A percentile compares a stretch with the other conserved stretches of the same genome.
These are phyloP conservation scores for Laguncularia racemosa DNA, from an alignment of 345 rosid species.

Conservation along the genomic window DNA sequence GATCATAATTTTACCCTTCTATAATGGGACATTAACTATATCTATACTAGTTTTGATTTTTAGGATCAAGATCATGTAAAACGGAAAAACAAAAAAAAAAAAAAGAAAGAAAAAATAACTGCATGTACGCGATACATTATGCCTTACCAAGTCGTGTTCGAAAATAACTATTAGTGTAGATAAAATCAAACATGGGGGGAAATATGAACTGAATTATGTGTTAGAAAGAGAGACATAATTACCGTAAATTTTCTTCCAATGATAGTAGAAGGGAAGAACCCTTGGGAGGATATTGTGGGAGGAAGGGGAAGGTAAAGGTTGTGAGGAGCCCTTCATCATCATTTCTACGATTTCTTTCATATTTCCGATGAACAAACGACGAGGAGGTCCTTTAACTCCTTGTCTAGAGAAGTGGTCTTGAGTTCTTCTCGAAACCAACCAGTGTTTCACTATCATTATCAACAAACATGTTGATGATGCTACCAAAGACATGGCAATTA, in stretches of 20 bases:
- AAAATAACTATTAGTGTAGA: too few relatives aligned
- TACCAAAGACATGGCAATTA: slow-evolving; percentile 22
- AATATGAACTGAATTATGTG: too few relatives aligned
- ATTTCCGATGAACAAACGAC: slow-evolving; percentile 92
- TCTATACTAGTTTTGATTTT: too few relatives aligned
- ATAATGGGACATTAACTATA: too few relatives aligned
- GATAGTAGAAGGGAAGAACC: slow-evolving; percentile 88
- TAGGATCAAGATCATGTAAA: too few relatives aligned
- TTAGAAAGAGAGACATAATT: neutral
- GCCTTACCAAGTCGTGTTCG: too few relatives aligned
- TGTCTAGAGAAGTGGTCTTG: slow-evolving; percentile 88
- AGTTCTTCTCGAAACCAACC: slow-evolving; percentile 94
- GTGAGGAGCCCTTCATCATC: slow-evolving; percentile 88
- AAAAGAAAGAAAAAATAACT: too few relatives aligned
- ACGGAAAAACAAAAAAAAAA: too few relatives aligned
- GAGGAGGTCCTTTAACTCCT: slow-evolving; percentile 96
- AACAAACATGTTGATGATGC: slow-evolving; percentile 23
- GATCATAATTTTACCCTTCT: too few relatives aligned
- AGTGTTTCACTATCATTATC: slow-evolving; percentile 45
- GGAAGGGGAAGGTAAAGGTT: slow-evolving; percentile 77
- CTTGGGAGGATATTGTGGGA: slow-evolving; percentile 97
- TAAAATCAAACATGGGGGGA: too few relatives aligned
- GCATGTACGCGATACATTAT: too few relatives aligned
- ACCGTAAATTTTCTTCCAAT: slow-evolving; percentile 98
- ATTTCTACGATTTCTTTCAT: slow-evolving; percentile 80